Percentiles rank a stretch among this genome's conserved stretches.
These are phyloP conservation scores for Hygrocybe coccinea DNA, from an alignment of 768 basidiomycete species.

Conservation along the genomic window DNA sequence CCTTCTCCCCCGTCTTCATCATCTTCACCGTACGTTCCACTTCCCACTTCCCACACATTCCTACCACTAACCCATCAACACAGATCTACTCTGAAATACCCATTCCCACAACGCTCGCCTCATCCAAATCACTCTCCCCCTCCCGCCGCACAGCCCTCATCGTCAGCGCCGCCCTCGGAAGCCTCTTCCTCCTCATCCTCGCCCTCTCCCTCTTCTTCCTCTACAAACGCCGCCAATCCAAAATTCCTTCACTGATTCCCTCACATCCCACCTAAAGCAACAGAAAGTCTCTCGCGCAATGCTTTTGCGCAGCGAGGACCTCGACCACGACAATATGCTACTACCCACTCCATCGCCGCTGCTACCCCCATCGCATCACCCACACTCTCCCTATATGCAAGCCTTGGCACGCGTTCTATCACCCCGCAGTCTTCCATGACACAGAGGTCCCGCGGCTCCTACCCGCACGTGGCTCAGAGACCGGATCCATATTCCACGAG, in stretches of 20 bases:
- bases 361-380: neutral
- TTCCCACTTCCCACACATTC: neutral
- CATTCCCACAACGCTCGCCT: slow-evolving; percentile 9
- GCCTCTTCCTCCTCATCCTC: slow-evolving; percentile 2
- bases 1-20: too few species aligned
- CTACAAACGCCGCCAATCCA: slow-evolving; percentile 4
- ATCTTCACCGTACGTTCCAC: slow-evolving; percentile 8
- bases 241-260: slow-evolving; percentile 3
- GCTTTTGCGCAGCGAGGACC: slow-evolving; percentile 10
- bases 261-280: slow-evolving; percentile 1
- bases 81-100: slow-evolving; percentile 6
- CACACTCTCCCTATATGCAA: neutral
- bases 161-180: neutral
- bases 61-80: neutral
- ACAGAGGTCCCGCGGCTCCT: slow-evolving; percentile 36
- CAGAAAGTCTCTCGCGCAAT: slow-evolving; percentile 2
- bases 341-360: neutral
- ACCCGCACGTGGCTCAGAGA: slow-evolving; percentile 38
- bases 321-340: slow-evolving; percentile 7
- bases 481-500: slow-evolving; percentile 46
- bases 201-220: slow-evolving; percentile 3
- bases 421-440: slow-evolving; percentile 22
- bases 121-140: neutral
- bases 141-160: slow-evolving; percentile 3
- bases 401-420: neutral